Evolutionary conservation across 2,329 filamentous ascomycete genomes (phyloP).

Genomic region (Stagonosporopsis cucurbitacearum): DNA sequence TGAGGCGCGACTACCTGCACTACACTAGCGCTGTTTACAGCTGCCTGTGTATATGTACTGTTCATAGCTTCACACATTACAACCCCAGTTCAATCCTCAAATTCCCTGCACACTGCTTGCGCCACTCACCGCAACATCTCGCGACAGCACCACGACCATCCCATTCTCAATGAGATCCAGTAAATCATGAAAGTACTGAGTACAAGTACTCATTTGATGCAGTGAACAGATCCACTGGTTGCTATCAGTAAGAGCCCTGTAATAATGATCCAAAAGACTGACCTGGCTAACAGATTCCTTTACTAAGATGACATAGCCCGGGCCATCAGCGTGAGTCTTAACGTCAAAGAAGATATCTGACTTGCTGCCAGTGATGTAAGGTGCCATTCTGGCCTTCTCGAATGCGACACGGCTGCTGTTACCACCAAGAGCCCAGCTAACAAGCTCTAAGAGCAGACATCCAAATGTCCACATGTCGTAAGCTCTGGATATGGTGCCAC

Average conservation of each 20-base stretch:
- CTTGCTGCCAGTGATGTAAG: constrained; percentile 8
- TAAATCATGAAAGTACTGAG: constrained; percentile 25
- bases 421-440: constrained; percentile 24
- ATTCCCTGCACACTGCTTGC: no score
- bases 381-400: neutral
- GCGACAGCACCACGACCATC: constrained; percentile 18
- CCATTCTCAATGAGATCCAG: constrained; percentile 21
- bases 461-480: constrained; percentile 32
- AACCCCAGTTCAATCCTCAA: no score
- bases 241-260: no score
- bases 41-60: no score
- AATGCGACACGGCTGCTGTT: neutral
- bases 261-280: neutral
- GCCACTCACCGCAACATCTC: no score
- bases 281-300: constrained; percentile 19
- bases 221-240: constrained; percentile 15
- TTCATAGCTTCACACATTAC: no score
- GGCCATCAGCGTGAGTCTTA: neutral
- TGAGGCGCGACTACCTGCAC: no score
- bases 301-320: constrained; percentile 8
- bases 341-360: constrained; percentile 27
- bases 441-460: constrained; percentile 25
- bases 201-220: constrained; percentile 15
- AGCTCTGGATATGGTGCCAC: constrained; percentile 16
- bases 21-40: no score